Conservation (phyloP, 768 basidiomycete species). For the Lactarius vividus region DNA sequence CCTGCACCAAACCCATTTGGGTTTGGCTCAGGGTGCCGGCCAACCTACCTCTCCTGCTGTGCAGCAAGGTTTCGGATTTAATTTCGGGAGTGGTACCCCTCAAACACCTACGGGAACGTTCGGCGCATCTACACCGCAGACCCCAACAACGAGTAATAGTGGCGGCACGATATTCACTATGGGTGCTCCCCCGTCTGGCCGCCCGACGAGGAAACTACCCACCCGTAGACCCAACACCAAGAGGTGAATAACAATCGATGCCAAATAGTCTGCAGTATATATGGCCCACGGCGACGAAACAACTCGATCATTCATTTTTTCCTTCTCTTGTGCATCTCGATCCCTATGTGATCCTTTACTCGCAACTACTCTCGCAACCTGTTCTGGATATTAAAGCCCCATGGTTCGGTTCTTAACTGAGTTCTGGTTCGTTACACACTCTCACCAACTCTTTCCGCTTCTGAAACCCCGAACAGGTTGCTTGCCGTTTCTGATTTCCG, state of each 20-base stretch:
- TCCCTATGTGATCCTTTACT: neutral
- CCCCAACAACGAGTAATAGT: slow-evolving; percentile 11
- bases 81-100: slow-evolving; percentile 28
- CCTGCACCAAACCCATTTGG: slow-evolving; percentile 35
- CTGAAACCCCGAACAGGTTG: slow-evolving; percentile 9
- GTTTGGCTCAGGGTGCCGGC: slow-evolving; percentile 31
- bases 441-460: neutral
- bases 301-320: slow-evolving; percentile 1
- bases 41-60: slow-evolving; percentile 37
- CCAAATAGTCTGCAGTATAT: neutral
- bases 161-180: slow-evolving; percentile 33
- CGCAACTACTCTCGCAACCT: slow-evolving; percentile 7
- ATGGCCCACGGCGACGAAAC: neutral
- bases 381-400: neutral
- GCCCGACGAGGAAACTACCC: slow-evolving; percentile 36
- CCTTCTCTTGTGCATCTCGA: neutral
- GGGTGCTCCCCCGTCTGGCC: slow-evolving; percentile 27
- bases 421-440: slow-evolving; percentile 11
- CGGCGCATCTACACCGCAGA: slow-evolving; percentile 28
- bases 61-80: slow-evolving; percentile 30
- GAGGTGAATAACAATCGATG: slow-evolving; percentile 8
- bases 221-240: slow-evolving; percentile 30
- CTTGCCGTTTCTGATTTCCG: slow-evolving; percentile 4
- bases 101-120: slow-evolving; percentile 33
- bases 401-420: neutral